A percentile compares a stretch with the other conserved stretches of the same genome.
Evolutionary conservation across 768 basidiomycete species (phyloP).

Genomic region (Leccinum olivaceopallidum): DNA sequence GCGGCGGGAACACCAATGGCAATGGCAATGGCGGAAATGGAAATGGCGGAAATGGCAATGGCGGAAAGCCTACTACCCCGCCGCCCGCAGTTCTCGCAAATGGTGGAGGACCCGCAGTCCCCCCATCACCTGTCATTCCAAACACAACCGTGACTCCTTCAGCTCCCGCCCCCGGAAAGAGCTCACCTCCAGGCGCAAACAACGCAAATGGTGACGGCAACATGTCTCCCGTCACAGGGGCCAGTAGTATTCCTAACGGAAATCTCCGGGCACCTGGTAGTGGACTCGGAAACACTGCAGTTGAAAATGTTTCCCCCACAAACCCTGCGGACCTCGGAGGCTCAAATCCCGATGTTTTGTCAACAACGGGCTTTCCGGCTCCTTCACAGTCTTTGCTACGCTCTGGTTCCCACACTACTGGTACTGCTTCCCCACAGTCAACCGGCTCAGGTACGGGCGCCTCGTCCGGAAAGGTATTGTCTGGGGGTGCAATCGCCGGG

Average conservation of each 20-base stretch:
- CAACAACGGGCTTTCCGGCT: not conserved
- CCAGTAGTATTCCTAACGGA: not conserved
- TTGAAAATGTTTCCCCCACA: not conserved
- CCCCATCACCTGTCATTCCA: not conserved
- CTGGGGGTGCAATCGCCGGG: slow-evolving; percentile 49
- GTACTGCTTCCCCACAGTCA: slow-evolving; percentile 15
- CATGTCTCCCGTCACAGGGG: not conserved
- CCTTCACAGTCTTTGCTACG: slow-evolving; percentile 5
- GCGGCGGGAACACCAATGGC: slow-evolving; percentile 2
- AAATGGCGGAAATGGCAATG: not conserved
- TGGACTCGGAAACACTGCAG: not conserved
- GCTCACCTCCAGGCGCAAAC: not conserved
- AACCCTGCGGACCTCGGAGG: not conserved
- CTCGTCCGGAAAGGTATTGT: slow-evolving; percentile 30
- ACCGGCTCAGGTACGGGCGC: slow-evolving; percentile 10
- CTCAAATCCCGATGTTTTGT: not conserved
- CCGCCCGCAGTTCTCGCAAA: not conserved
- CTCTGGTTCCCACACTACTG: slow-evolving; percentile 15
- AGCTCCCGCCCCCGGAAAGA: not conserved
- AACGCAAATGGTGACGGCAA: not conserved
- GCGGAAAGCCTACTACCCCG: slow-evolving; percentile 1
- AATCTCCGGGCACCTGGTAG: too few species aligned
- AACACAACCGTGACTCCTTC: not conserved
- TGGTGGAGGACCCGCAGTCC: not conserved
- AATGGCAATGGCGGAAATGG: not conserved